A percentile compares a stretch with the other conserved stretches of the same genome.
Evolutionary conservation across 805 yeast genomes (phyloP).

Genomic region (Saccharomycopsis malanga): DNA sequence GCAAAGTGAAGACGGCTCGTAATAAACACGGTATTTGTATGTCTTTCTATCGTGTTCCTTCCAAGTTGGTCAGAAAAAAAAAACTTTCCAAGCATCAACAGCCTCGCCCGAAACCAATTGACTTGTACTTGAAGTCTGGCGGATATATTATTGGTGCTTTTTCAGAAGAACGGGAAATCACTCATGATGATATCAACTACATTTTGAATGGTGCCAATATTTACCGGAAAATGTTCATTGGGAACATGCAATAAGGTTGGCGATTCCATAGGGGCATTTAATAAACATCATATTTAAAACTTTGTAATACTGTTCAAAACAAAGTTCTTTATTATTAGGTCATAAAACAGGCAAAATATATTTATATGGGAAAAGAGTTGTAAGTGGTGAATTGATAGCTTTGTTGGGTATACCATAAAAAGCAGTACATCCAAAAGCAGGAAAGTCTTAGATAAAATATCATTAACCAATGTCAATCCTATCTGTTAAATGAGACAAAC

Average conservation of each 20-base stretch:
- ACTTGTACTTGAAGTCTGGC: conserved; percentile 42
- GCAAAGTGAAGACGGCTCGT: conserved; percentile 27
- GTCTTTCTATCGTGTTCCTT: conserved; percentile 42
- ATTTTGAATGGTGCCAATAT: conserved; percentile 41
- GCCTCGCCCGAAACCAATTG: conserved; percentile 27
- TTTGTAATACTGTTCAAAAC: not conserved
- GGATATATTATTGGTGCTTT: conserved; percentile 47
- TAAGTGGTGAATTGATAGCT: too few relatives aligned
- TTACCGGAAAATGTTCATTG: conserved; percentile 39
- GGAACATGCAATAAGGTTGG: not conserved
- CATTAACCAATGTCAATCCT: too few relatives aligned
- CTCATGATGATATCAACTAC: conserved; percentile 36
- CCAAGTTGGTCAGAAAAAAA: conserved; percentile 38
- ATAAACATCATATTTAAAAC: not conserved
- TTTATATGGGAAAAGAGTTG: too few relatives aligned
- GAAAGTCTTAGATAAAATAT: too few relatives aligned
- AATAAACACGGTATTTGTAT: conserved; percentile 45
- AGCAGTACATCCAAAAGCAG: too few relatives aligned
- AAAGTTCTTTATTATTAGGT: not conserved
- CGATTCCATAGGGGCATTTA: not conserved
- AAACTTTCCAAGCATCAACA: conserved; percentile 22
- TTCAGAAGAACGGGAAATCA: conserved; percentile 29
- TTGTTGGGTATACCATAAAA: too few relatives aligned
- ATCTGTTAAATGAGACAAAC: too few relatives aligned
- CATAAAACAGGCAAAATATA: too few relatives aligned